These are phyloP conservation scores for Barbatosphaeria neglecta DNA, from an alignment of 495 filamentous ascomycete species.

Conservation along the genomic window DNA sequence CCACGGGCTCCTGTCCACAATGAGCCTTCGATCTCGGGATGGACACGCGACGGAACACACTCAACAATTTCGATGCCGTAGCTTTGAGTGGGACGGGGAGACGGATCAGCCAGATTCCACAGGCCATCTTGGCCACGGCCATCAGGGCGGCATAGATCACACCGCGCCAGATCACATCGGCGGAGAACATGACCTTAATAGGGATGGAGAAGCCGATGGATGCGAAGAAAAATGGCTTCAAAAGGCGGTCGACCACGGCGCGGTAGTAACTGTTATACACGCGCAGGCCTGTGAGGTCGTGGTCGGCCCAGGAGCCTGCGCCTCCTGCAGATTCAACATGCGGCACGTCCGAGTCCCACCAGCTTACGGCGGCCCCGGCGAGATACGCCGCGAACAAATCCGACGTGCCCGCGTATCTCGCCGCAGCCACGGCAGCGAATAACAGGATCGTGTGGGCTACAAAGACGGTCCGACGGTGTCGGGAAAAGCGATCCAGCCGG, in stretches of 20 bases:
- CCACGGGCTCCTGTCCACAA: no score
- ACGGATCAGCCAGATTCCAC: constrained; percentile 51
- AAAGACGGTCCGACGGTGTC: constrained; percentile 23
- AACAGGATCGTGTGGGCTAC: constrained; percentile 34
- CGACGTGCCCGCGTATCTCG: constrained; percentile 52
- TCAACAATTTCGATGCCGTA: background rate
- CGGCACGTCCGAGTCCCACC: constrained; percentile 5
- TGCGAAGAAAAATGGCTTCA: constrained; percentile 66
- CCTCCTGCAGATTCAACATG: background rate
- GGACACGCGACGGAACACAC: background rate
- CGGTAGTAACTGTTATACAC: constrained; percentile 46
- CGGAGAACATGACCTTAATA: constrained; percentile 51
- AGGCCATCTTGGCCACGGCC: constrained; percentile 44
- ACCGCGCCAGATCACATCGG: constrained; percentile 51
- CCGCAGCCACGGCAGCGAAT: constrained; percentile 41
- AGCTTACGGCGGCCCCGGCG: constrained; percentile 44
- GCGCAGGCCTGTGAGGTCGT: constrained; percentile 11
- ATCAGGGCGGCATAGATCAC: constrained; percentile 59
- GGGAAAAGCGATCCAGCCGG: background rate
- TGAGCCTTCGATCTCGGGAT: no score
- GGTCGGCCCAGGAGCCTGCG: background rate
- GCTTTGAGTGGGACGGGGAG: constrained; percentile 17
- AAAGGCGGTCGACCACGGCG: constrained; percentile 33
- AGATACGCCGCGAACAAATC: constrained; percentile 57
- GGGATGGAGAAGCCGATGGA: constrained; percentile 68